Percentiles rank a stretch among this genome's conserved stretches.
phyloP scores from a whole-genome alignment of 371 early-diverging fungal genomes.

The Mortierella sp. region DNA sequence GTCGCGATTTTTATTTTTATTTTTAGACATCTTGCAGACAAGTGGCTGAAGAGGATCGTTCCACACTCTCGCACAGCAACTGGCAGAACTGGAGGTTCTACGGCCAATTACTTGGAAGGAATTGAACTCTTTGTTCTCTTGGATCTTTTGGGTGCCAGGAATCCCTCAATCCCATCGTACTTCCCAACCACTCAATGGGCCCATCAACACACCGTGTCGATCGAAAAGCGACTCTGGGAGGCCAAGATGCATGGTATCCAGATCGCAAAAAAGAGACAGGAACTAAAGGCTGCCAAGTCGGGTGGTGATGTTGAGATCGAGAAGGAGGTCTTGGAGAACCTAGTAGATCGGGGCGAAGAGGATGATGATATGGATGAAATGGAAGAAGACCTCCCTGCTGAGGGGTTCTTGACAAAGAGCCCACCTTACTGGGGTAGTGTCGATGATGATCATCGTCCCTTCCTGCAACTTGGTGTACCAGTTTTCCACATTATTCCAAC shows the following conservation, averaged over 20 bases:
- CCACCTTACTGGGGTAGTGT: constrained; percentile 57
- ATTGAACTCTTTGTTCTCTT: constrained; percentile 91
- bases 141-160: constrained; percentile 82
- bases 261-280: constrained; percentile 12
- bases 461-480: constrained; percentile 81
- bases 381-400: constrained; percentile 46
- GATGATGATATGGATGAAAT: constrained; percentile 43
- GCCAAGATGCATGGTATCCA: constrained; percentile 46
- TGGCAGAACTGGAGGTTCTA: constrained; percentile 36
- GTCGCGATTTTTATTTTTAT: not conserved
- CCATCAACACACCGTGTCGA: constrained; percentile 59
- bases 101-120: constrained; percentile 61
- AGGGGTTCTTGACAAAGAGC: constrained; percentile 53
- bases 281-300: constrained; percentile 16
- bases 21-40: constrained; percentile 60
- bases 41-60: constrained; percentile 55
- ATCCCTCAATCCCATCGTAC: constrained; percentile 64
- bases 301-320: constrained; percentile 25
- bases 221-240: constrained; percentile 61
- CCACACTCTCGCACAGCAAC: constrained; percentile 35
- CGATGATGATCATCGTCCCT: constrained; percentile 95
- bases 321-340: not conserved
- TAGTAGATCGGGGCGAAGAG: not conserved
- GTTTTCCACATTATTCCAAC: constrained; percentile 90
- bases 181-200: constrained; percentile 71